A percentile compares a stretch with the other conserved stretches of the same genome.
These are phyloP conservation scores for Platanus orientalis DNA, from an alignment of 164 flowering plant species.

Conservation along the genomic window DNA sequence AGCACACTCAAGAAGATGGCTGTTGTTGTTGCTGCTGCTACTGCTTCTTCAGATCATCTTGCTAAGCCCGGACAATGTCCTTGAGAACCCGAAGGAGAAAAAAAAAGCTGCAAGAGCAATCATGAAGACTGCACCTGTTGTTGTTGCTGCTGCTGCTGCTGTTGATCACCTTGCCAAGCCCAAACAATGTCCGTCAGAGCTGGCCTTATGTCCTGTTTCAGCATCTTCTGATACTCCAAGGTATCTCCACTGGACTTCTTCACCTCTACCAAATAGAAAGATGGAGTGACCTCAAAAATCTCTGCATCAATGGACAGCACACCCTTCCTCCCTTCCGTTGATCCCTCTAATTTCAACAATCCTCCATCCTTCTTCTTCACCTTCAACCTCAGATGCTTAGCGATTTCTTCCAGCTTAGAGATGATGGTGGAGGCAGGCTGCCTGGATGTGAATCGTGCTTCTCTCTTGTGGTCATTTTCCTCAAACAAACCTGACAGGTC, in stretches of 20 bases:
- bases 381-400: slow-evolving; percentile 39
- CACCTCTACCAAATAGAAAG: slow-evolving; percentile 63
- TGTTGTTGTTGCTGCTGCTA: too few species aligned
- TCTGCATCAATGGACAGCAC: slow-evolving; percentile 65
- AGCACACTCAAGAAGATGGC: slow-evolving; percentile 6
- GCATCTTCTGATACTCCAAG: slow-evolving; percentile 56
- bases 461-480: slow-evolving; percentile 30
- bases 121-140: too few species aligned
- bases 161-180: slow-evolving; percentile 63
- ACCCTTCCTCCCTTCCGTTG: slow-evolving; percentile 62
- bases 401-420: slow-evolving; percentile 61
- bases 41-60: too few species aligned
- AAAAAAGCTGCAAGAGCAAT: too few species aligned
- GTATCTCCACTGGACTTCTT: slow-evolving; percentile 71
- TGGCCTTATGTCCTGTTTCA: slow-evolving; percentile 57
- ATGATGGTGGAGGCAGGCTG: slow-evolving; percentile 54
- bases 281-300: too few species aligned
- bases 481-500: too few species aligned
- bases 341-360: slow-evolving; percentile 50
- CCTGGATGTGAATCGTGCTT: too few species aligned
- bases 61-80: too few species aligned
- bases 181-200: slow-evolving; percentile 77
- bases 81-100: too few species aligned
- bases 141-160: slow-evolving; percentile 17
- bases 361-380: slow-evolving; percentile 52